Evolutionary conservation across 1,139 yeast species (phyloP), one percentile per base, ranked within the genome.

Genomic region (Scheffersomyces segobiensis): DNA sequence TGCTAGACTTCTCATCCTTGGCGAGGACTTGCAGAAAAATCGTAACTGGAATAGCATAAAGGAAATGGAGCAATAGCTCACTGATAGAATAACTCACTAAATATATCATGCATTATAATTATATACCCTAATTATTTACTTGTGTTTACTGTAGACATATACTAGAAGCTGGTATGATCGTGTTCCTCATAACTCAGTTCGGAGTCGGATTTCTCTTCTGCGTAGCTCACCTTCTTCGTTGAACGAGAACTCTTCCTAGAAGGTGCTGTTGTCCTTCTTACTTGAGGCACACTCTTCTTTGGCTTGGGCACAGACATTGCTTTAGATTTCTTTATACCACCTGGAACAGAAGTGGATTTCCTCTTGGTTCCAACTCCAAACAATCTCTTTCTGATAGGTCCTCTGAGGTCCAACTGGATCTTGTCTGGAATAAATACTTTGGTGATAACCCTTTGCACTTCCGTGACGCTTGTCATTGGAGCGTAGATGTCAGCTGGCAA

Each of bases 1-100:
- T 3, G 90, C 91, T 8, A 82, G 97, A 58, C 75, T 93, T 57
- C 75, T 84, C 55, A 81, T 93, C 12, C 72, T 92, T 39, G 93
- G 93, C 3, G 97, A 93, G 64, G 97, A 91, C 54, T 91, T 93
- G 88, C 64, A 71, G 19, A 67, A 69, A 8, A 73, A 73, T 0
- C 86, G 87, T 1, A 72, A 63, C 7, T 68, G 88, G 10, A 78
- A 80, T 49, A 63, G 79, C 14, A 77, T 88, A 57, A 86, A 84
- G 52, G 81, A 75, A 53, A 83, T 87, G 90, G 84, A 76, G 56
- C 67, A 71, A 14, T 82, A 67, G 57, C 17, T 2, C 42, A 12
- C 4, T 14, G 42, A 32, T 32, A 32, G 3, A 12, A 32, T 8
- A 2, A 14, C 42, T 4, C 32, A 24, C 32, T 1, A 24, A 6